Evolutionary conservation across 176 grass and related monocot genomes (phyloP), one percentile per base, ranked within the genome.

Genomic region (Saccharum spontaneum): DNA sequence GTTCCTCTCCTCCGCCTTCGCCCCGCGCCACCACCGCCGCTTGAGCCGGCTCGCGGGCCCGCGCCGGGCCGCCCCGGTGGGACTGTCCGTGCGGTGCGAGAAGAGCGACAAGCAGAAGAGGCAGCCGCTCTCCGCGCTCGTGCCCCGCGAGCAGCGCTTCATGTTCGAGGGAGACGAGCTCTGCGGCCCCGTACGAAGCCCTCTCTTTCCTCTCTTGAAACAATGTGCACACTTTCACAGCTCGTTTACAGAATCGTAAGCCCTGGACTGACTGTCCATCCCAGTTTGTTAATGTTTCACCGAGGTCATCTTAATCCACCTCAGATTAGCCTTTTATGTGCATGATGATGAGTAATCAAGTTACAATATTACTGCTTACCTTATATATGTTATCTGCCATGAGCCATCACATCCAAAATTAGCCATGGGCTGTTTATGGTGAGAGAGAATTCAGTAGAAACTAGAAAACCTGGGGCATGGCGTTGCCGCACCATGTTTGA

Each of bases 91-190:
- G 71, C 87, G 93, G 50, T 90, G 87, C 82, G 87, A 90, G 87
- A 71, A 82, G 77, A 89, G 72, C 36, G 89, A 86, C 38, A 81
- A 88, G 49, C 87, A 84, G 66, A 92, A 78, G 83, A 74, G 87
- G 68, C 87, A 92, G 55, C 83, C 86, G 1, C 79, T 86, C 20
- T 13, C 84, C 31, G 71, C 84, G 39, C 23, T 83, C 40, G 80
- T 94, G 23, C 93, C 93, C 59, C 71, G 87, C 22, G 93, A 94
- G 79, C 54, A 94, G 86, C 81, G 90, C 8, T 94, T 91, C 87
- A 94, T 94, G 93, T 94, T 90, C 86, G 90, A 94, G 71, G 93
- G 88, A 26, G 80, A 83, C 67, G 90, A 94, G 73, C 90, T 90
- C 60, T 87, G 83, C 30, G 87, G 93, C 36, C 87, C 92, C 71